phyloP scores from a whole-genome alignment of 208 protist genomes.

The Phytomonas francai region DNA sequence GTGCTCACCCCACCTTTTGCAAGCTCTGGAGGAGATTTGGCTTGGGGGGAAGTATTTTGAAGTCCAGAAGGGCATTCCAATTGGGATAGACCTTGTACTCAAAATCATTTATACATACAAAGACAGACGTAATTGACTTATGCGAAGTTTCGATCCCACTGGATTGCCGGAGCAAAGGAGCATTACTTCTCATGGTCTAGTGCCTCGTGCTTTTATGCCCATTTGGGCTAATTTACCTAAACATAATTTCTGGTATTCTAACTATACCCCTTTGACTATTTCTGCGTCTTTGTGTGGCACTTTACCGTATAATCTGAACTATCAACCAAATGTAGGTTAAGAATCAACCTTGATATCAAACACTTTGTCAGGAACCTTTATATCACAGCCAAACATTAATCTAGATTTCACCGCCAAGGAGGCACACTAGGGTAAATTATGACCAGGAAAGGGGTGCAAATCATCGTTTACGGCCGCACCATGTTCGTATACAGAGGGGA shows the following conservation, averaged over 20 bases:
- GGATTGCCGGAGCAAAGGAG: not conserved
- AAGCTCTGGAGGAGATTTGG: constrained; percentile 75
- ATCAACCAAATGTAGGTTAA: not conserved
- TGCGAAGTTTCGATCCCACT: not conserved
- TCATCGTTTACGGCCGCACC: not conserved
- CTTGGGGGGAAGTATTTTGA: constrained; percentile 25
- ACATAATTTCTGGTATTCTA: not conserved
- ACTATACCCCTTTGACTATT: not conserved
- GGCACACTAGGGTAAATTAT: not conserved
- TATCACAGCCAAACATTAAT: not conserved
- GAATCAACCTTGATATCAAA: not conserved
- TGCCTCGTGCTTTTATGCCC: not conserved
- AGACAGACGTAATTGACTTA: not conserved
- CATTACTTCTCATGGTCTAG: not conserved
- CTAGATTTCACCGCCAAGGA: not conserved
- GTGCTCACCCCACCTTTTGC: constrained; percentile 58
- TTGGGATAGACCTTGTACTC: not conserved
- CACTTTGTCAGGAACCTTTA: not conserved
- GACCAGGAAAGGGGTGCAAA: not conserved
- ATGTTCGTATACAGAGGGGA: not conserved
- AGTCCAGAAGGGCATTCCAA: constrained; percentile 10
- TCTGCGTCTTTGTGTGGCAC: not conserved
- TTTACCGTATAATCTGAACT: not conserved
- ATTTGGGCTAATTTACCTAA: not conserved
- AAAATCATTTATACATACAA: constrained; percentile 8